Evolutionary conservation across 1,284 basidiomycete species (phyloP).

Genomic region (Bondarzewia mesenterica): DNA sequence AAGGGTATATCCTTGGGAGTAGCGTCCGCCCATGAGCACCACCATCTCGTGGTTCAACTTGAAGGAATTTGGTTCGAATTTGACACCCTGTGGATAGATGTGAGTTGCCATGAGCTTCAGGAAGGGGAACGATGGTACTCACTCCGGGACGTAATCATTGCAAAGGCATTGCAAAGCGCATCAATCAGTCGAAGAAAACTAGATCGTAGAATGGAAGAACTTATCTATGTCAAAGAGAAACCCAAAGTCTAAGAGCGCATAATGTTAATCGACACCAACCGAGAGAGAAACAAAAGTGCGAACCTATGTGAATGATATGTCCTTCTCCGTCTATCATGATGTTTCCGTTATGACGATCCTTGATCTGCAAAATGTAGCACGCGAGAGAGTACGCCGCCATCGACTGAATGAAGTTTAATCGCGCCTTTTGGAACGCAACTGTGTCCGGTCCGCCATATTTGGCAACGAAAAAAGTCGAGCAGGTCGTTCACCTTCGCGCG

Average conservation of each 20-base stretch:
- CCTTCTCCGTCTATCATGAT: constrained; percentile 99
- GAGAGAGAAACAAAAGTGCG: constrained; percentile 20
- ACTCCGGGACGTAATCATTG: constrained; percentile 31
- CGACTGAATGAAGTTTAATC: constrained; percentile 95
- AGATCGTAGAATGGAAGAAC: constrained; percentile 28
- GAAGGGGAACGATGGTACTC: constrained; percentile 6
- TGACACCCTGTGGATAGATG: constrained; percentile 52
- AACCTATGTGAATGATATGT: constrained; percentile 91
- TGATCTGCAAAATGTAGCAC: constrained; percentile 96
- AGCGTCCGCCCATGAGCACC: constrained; percentile 90
- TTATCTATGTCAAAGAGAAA: constrained; percentile 98
- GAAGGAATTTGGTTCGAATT: constrained; percentile 96
- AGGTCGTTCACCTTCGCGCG: constrained; percentile 97
- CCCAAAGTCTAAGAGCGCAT: constrained; percentile 78
- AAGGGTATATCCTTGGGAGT: constrained; percentile 88
- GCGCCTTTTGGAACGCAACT: constrained; percentile 86
- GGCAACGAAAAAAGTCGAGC: constrained; percentile 88
- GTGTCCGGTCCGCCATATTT: constrained; percentile 91
- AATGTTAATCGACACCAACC: neutral
- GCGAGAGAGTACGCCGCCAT: constrained; percentile 99
- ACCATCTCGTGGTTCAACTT: constrained; percentile 99
- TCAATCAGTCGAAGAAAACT: constrained; percentile 18
- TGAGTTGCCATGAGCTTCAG: neutral
- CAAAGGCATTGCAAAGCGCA: constrained; percentile 11
- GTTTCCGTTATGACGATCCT: constrained; percentile 97